Evolutionary conservation across 2,329 filamentous ascomycete genomes (phyloP).

Genomic region (Esteya vermicola): DNA sequence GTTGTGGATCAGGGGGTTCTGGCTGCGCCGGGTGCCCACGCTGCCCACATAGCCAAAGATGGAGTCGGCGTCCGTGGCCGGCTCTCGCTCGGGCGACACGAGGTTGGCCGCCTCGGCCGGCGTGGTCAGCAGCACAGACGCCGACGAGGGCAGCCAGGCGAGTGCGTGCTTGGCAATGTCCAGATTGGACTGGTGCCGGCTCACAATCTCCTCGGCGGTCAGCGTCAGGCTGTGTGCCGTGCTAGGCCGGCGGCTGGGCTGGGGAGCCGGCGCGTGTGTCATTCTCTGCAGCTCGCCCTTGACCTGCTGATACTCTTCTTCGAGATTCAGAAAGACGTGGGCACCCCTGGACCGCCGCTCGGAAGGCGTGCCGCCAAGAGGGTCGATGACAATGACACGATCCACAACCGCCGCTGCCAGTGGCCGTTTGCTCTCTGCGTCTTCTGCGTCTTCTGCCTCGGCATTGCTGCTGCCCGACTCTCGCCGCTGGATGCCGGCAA

Average conservation of each 20-base stretch:
- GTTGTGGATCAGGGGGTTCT: conserved; percentile 88
- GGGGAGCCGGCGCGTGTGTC: background rate
- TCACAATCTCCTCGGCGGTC: conserved; percentile 12
- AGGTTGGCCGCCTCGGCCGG: conserved; percentile 63
- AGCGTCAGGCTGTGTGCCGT: background rate
- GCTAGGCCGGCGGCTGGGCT: background rate
- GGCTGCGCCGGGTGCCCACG: conserved; percentile 38
- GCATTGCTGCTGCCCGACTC: background rate
- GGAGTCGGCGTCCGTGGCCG: conserved; percentile 19
- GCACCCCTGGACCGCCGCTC: conserved; percentile 44
- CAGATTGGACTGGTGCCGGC: conserved; percentile 54
- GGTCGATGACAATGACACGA: conserved; percentile 77
- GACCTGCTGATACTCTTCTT: conserved; percentile 70
- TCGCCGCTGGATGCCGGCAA: conserved; percentile 49
- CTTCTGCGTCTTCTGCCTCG: too few relatives aligned
- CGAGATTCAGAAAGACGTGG: conserved; percentile 83
- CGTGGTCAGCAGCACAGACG: conserved; percentile 80
- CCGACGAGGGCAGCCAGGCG: conserved; percentile 63
- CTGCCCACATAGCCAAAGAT: conserved; percentile 33
- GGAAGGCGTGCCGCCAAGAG: conserved; percentile 70
- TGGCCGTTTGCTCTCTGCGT: background rate
- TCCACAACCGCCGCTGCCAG: conserved; percentile 53
- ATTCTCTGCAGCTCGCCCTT: conserved; percentile 39
- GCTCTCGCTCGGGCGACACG: conserved; percentile 3
- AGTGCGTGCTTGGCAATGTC: conserved; percentile 56